These are phyloP conservation scores for Xerocomus spinulosus DNA, from an alignment of 768 basidiomycete genomes.

Conservation along the genomic window DNA sequence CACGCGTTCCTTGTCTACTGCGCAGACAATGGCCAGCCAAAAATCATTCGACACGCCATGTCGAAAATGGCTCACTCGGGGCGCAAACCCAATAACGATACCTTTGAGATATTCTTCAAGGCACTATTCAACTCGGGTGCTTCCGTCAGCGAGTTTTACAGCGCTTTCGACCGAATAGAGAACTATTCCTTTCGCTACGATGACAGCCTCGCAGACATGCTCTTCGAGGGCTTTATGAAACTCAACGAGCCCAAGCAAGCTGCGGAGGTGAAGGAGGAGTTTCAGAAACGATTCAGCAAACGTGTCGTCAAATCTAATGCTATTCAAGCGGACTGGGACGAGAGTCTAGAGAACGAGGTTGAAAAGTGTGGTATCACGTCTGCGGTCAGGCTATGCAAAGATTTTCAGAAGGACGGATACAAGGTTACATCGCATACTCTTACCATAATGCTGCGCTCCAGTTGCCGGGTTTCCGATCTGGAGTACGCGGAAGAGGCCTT, in stretches of 20 bases:
- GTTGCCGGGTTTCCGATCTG: slow-evolving; percentile 40
- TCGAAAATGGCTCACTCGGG: slow-evolving; percentile 37
- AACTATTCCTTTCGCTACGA: slow-evolving; percentile 42
- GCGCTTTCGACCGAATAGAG: slow-evolving; percentile 46
- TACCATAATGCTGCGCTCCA: slow-evolving; percentile 40
- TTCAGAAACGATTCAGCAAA: slow-evolving; percentile 31
- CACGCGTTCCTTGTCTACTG: slow-evolving; percentile 48
- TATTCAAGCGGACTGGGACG: slow-evolving; percentile 27
- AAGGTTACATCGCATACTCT: slow-evolving; percentile 31
- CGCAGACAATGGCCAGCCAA: slow-evolving; percentile 24
- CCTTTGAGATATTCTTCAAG: slow-evolving; percentile 47
- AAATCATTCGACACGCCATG: slow-evolving; percentile 27
- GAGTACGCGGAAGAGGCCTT: slow-evolving; percentile 39
- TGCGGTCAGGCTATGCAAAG: slow-evolving; percentile 34
- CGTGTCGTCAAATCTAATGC: slow-evolving; percentile 26
- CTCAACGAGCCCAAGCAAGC: slow-evolving; percentile 36
- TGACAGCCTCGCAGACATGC: slow-evolving; percentile 35
- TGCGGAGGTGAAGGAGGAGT: slow-evolving; percentile 36
- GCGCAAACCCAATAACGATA: slow-evolving; percentile 40
- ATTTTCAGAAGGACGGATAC: slow-evolving; percentile 32
- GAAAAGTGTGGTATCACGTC: slow-evolving; percentile 32
- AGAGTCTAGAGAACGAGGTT: slow-evolving; percentile 27
- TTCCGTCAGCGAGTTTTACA: slow-evolving; percentile 32
- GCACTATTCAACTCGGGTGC: slow-evolving; percentile 36
- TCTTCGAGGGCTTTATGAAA: slow-evolving; percentile 43